Conservation (phyloP, 2,329 filamentous ascomycete genomes). For the Ascomycota sp. region DNA sequence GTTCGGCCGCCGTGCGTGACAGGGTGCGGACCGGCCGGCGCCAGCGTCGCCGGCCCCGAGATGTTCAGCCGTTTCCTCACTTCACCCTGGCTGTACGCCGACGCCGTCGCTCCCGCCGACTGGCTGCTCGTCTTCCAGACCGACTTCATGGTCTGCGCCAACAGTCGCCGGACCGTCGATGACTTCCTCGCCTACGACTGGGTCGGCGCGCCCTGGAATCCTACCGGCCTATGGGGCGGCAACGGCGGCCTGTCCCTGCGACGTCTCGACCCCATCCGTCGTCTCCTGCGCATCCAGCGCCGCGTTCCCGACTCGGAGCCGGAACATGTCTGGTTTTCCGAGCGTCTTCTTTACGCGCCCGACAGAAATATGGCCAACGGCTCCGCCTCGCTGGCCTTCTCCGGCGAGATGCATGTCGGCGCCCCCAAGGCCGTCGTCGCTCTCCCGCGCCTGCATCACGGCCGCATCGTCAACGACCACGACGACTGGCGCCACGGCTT, state of each 20-base stretch:
- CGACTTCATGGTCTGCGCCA: slow-evolving; percentile 35
- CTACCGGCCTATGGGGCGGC: slow-evolving; percentile 21
- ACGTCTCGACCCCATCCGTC: slow-evolving; percentile 29
- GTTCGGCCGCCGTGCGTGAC: slow-evolving; percentile 22
- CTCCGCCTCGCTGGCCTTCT: slow-evolving; percentile 25
- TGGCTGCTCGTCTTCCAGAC: slow-evolving; percentile 34
- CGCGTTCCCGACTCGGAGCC: slow-evolving; percentile 22
- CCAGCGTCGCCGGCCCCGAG: slow-evolving; percentile 28
- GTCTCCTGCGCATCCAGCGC: slow-evolving; percentile 26
- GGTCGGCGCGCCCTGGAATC: slow-evolving; percentile 30
- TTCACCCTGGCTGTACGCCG: slow-evolving; percentile 29
- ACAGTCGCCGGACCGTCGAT: slow-evolving; percentile 23
- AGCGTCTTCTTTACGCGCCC: slow-evolving; percentile 28
- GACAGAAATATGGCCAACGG: slow-evolving; percentile 29
- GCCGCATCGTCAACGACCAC: slow-evolving; percentile 17
- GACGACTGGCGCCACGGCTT: slow-evolving; percentile 30
- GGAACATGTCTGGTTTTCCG: slow-evolving; percentile 35
- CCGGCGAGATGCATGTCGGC: slow-evolving; percentile 25
- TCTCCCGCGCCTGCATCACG: too few relatives aligned
- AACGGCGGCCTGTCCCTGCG: slow-evolving; percentile 32
- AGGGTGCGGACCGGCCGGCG: slow-evolving; percentile 22
- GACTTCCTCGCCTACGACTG: slow-evolving; percentile 32
- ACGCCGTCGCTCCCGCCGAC: slow-evolving; percentile 25
- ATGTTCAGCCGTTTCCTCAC: slow-evolving; percentile 32
- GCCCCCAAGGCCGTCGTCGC: slow-evolving; percentile 2